Conservation (phyloP, 108 stramenopile species). For the Nannochloropsis salina region DNA sequence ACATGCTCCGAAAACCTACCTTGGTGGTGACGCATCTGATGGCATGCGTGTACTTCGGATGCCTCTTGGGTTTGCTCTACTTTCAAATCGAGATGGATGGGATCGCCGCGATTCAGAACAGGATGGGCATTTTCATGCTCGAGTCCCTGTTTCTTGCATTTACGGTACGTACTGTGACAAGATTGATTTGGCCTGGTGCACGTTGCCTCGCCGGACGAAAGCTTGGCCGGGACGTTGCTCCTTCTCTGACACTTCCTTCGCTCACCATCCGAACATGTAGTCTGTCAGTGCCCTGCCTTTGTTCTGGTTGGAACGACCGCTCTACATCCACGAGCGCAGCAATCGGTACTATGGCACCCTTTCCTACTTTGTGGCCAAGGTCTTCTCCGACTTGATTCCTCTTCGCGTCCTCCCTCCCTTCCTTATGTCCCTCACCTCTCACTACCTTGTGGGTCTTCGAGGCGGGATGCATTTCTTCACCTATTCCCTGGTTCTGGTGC, state of each 20-base stretch:
- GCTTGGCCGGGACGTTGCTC: no score
- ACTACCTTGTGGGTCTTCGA: background rate
- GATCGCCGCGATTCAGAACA: conserved; percentile 7
- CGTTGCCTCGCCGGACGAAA: no score
- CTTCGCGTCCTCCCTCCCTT: background rate
- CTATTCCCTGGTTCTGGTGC: background rate
- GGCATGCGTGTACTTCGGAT: conserved; percentile 8
- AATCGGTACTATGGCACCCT: conserved; percentile 10
- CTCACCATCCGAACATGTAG: background rate
- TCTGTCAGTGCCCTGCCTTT: background rate
- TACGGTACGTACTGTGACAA: background rate
- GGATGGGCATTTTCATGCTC: background rate
- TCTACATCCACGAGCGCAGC: background rate
- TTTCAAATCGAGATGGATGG: background rate
- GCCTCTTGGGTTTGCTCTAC: background rate
- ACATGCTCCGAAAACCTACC: background rate
- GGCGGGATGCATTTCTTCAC: background rate
- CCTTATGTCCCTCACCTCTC: background rate
- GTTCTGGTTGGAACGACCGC: background rate
- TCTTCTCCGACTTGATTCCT: background rate
- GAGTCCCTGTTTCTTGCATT: background rate
- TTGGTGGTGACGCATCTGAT: background rate
- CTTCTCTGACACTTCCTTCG: no score
- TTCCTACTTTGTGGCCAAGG: background rate
- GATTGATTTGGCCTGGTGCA: no score